phyloP scores from a whole-genome alignment of 495 filamentous ascomycete genomes.

The Neurospora tetraspora region DNA sequence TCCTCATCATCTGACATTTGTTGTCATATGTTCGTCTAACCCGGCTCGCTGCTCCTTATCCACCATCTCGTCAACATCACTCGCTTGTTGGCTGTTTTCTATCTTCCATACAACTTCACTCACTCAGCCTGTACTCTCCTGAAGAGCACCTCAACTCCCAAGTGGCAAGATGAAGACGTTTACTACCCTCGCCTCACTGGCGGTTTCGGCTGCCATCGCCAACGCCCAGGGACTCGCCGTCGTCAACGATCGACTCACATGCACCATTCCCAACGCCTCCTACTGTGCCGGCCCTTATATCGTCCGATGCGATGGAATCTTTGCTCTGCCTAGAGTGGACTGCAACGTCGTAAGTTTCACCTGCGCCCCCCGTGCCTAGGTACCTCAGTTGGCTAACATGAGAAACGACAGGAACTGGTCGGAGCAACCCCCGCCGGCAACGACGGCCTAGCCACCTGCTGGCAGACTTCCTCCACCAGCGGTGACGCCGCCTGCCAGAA shows the following conservation, averaged over 20 bases:
- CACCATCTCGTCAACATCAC: neutral
- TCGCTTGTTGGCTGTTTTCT: neutral
- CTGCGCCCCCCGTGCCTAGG: neutral
- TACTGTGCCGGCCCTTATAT: constrained; percentile 22
- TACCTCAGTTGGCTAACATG: neutral
- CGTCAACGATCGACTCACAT: constrained; percentile 11
- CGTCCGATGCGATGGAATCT: constrained; percentile 20
- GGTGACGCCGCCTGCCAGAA: constrained; percentile 28
- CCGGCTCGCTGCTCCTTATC: neutral
- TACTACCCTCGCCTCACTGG: constrained; percentile 13
- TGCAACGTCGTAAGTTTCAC: constrained; percentile 11
- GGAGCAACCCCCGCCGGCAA: constrained; percentile 18
- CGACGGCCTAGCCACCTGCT: constrained; percentile 14
- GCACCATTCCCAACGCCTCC: constrained; percentile 13
- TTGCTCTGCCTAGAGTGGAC: constrained; percentile 15
- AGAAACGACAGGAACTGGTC: constrained; percentile 16
- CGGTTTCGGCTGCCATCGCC: constrained; percentile 18
- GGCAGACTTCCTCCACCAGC: constrained; percentile 6
- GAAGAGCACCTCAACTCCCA: neutral
- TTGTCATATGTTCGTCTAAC: neutral
- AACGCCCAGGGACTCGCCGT: constrained; percentile 13
- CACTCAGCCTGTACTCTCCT: neutral
- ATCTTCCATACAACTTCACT: neutral
- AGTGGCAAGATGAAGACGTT: constrained; percentile 17
- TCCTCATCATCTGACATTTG: neutral